Percentiles rank a stretch among this genome's conserved stretches.
These are phyloP conservation scores for Paracoccidioides brasiliensis DNA, from an alignment of 2,329 filamentous ascomycete species.

Conservation along the genomic window DNA sequence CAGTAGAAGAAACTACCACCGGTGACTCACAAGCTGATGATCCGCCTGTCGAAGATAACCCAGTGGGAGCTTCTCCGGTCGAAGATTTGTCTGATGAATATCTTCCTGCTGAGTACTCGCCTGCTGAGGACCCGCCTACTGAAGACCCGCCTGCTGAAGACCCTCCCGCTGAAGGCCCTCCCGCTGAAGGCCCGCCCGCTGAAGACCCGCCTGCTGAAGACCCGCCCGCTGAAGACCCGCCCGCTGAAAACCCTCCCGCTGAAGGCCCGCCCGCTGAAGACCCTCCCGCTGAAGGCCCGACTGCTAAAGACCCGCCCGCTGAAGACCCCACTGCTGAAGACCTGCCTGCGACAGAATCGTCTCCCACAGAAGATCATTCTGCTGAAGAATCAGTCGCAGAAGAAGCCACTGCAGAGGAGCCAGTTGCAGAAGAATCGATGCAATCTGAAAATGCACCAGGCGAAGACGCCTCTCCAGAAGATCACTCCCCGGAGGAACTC, in stretches of 20 bases:
- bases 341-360: too few species aligned
- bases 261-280: constrained; percentile 10
- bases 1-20: constrained; percentile 1
- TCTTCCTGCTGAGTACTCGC: too few species aligned
- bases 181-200: constrained; percentile 6
- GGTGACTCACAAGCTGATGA: not conserved
- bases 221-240: constrained; percentile 12
- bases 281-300: constrained; percentile 8
- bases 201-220: constrained; percentile 9
- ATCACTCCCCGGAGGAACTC: too few species aligned
- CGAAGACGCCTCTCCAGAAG: constrained; percentile 5
- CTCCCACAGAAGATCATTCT: constrained; percentile 8
- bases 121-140: constrained; percentile 5
- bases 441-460: constrained; percentile 7
- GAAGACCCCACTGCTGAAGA: constrained; percentile 11
- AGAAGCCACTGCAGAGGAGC: constrained; percentile 3
- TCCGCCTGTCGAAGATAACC: constrained; percentile 2
- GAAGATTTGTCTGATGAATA: not conserved
- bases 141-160: constrained; percentile 4
- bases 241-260: constrained; percentile 10
- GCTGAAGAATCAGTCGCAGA: constrained; percentile 8
- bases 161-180: constrained; percentile 4
- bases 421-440: constrained; percentile 5
- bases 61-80: not conserved
- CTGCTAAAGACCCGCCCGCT: constrained; percentile 10